Conservation (phyloP, 805 yeast species). For the Zygoascus ofunaensis region DNA sequence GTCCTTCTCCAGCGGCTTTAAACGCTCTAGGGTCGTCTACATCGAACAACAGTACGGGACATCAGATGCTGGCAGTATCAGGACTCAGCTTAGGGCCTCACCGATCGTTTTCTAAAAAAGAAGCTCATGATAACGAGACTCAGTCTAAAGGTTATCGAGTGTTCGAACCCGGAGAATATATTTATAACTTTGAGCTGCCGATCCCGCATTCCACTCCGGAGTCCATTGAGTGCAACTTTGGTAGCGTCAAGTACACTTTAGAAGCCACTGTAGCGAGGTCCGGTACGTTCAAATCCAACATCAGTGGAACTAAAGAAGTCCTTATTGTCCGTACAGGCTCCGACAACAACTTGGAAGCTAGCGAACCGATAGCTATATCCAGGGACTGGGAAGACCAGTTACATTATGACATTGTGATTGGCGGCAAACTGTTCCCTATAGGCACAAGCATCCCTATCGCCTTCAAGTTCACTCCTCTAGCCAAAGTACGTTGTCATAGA, state of each 20-base stretch:
- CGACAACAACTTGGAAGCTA: conserved; percentile 72
- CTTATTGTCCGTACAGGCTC: conserved; percentile 66
- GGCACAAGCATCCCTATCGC: conserved; percentile 79
- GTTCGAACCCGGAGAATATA: conserved; percentile 82
- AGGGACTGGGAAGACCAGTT: conserved; percentile 92
- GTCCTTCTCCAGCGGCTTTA: conserved; percentile 14
- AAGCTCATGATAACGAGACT: conserved; percentile 17
- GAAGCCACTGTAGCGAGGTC: conserved; percentile 63
- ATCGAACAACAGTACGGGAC: neutral
- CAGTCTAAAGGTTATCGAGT: conserved; percentile 33
- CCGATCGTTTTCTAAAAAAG: conserved; percentile 21
- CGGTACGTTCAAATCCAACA: conserved; percentile 79
- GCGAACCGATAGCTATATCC: conserved; percentile 85
- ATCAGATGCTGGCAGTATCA: neutral
- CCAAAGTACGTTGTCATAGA: conserved; percentile 79
- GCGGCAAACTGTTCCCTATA: conserved; percentile 78
- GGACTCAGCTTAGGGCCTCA: conserved; percentile 21
- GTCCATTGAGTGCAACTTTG: conserved; percentile 67
- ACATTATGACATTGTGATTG: conserved; percentile 81
- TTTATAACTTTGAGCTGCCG: conserved; percentile 86
- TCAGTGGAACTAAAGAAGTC: conserved; percentile 55
- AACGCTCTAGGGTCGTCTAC: conserved; percentile 4
- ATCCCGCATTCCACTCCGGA: conserved; percentile 79
- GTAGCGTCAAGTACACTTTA: conserved; percentile 61
- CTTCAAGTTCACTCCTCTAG: conserved; percentile 75